Percentiles rank a stretch among this genome's conserved stretches.
Conservation (phyloP, 2,329 filamentous ascomycete species). For the Penicillium frequentans region DNA sequence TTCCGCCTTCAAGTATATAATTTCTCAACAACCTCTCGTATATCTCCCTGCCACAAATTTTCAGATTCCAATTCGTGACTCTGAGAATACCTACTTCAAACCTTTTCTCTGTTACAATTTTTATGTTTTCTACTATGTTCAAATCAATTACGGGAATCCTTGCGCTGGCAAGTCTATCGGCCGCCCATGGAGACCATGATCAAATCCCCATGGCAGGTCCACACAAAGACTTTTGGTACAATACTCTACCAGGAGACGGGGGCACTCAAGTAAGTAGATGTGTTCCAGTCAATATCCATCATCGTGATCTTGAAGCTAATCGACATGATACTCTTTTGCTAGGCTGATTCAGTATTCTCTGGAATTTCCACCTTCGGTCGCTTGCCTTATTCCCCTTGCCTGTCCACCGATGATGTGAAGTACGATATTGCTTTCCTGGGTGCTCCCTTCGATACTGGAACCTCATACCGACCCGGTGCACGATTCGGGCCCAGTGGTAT, state of each 20-base stretch:
- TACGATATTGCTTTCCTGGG: constrained; percentile 89
- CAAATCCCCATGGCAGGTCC: constrained; percentile 67
- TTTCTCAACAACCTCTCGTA: not conserved
- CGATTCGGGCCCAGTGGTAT: constrained; percentile 83
- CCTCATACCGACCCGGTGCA: constrained; percentile 79
- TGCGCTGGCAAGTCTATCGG: constrained; percentile 51
- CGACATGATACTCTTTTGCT: not conserved
- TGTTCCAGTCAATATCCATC: not conserved
- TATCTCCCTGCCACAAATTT: not conserved
- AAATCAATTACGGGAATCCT: constrained; percentile 16
- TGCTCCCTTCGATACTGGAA: constrained; percentile 82
- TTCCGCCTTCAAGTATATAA: not conserved
- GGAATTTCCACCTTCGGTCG: constrained; percentile 85
- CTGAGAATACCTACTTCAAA: not conserved
- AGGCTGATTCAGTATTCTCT: constrained; percentile 87
- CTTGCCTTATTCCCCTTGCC: constrained; percentile 73
- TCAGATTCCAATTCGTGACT: not conserved
- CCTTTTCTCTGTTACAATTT: not conserved
- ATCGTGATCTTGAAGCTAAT: not conserved
- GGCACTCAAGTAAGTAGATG: constrained; percentile 66
- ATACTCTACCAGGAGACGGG: constrained; percentile 76
- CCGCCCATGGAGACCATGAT: constrained; percentile 60
- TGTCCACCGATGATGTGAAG: constrained; percentile 66
- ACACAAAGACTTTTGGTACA: constrained; percentile 77
- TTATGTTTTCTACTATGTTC: constrained; percentile 17